Conservation (phyloP, 495 filamentous ascomycete genomes). For the Delitschia confertaspora region DNA sequence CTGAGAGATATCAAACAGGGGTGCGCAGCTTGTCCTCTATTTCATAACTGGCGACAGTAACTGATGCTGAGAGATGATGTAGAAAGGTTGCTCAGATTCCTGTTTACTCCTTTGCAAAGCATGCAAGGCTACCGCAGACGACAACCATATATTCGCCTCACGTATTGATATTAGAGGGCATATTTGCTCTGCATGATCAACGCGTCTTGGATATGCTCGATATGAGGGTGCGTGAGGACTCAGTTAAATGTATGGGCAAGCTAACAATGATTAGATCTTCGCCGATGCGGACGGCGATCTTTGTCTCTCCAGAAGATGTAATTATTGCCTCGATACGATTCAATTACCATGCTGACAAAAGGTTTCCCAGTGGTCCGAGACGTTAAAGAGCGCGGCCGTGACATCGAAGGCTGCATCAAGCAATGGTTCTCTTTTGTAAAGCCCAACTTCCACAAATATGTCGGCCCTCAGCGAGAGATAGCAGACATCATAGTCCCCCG, state of each 20-base stretch:
- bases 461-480: conserved; percentile 72
- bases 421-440: conserved; percentile 97
- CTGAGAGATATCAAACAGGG: conserved; percentile 81
- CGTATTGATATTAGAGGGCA: conserved; percentile 91
- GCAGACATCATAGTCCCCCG: conserved; percentile 89
- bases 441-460: conserved; percentile 83
- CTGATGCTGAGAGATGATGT: conserved; percentile 13
- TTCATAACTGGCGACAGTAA: conserved; percentile 2
- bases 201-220: conserved; percentile 81
- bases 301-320: conserved; percentile 85
- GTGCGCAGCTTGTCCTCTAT: conserved; percentile 43
- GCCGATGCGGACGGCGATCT: conserved; percentile 93
- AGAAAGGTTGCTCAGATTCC: conserved; percentile 92
- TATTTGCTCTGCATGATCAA: conserved; percentile 85
- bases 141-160: conserved; percentile 91
- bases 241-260: too few species aligned
- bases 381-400: conserved; percentile 71
- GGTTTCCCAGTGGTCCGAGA: conserved; percentile 64
- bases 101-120: conserved; percentile 89
- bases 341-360: conserved; percentile 7
- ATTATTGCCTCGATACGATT: conserved; percentile 28
- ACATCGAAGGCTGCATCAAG: conserved; percentile 91
- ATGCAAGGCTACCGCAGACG: conserved; percentile 68
- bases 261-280: too few species aligned
- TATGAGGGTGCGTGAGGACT: too few species aligned